Conservation (phyloP, 2,329 filamentous ascomycete genomes). For the Chrysoporthe puriensis region DNA sequence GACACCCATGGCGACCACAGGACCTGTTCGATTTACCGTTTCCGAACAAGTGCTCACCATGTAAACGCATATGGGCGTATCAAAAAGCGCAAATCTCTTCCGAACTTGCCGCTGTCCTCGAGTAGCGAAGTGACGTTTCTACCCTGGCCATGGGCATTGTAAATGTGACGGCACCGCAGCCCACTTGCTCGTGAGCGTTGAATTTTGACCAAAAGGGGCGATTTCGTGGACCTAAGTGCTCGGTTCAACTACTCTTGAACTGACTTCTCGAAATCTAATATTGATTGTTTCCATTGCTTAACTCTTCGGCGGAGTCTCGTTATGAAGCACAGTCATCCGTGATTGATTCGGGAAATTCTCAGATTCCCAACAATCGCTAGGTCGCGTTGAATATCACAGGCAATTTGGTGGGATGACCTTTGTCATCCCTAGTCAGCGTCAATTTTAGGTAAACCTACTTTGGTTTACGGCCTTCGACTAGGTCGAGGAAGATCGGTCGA, state of each 20-base stretch:
- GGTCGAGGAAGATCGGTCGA: neutral
- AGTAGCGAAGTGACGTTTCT: neutral
- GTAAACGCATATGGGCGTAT: neutral
- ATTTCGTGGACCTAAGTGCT: neutral
- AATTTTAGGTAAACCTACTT: neutral
- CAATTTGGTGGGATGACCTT: neutral
- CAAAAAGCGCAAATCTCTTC: neutral
- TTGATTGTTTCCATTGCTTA: neutral
- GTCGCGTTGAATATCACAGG: neutral
- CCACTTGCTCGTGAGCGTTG: neutral
- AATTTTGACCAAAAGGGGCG: neutral
- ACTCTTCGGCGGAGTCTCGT: neutral
- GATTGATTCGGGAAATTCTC: neutral
- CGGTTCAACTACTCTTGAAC: neutral
- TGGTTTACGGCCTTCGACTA: neutral
- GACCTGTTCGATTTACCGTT: neutral
- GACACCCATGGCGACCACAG: too few species aligned
- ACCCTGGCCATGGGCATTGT: neutral
- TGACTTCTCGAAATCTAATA: neutral
- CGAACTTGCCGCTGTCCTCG: neutral
- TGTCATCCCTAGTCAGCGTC: neutral
- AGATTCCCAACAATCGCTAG: neutral
- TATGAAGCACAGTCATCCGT: neutral
- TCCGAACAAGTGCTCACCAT: neutral
- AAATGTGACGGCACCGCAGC: neutral